Evolutionary conservation across 2,329 filamentous ascomycete genomes (phyloP).

Genomic region (Ophiosphaerella korrae): DNA sequence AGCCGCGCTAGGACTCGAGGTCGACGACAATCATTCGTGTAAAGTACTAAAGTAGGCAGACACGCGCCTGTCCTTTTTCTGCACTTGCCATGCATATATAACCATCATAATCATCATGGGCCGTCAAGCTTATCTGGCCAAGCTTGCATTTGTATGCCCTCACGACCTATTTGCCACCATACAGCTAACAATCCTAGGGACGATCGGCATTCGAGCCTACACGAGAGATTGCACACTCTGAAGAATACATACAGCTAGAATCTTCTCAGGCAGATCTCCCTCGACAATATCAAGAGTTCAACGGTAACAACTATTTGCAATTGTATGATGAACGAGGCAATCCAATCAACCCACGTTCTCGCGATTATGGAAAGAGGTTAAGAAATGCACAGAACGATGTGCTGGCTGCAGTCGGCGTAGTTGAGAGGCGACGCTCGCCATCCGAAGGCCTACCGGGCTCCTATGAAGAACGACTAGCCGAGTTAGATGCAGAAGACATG

Average conservation of each 20-base stretch:
- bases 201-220: slow-evolving; percentile 50
- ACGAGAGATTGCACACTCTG: slow-evolving; percentile 22
- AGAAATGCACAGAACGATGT: slow-evolving; percentile 56
- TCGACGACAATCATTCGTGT: neutral
- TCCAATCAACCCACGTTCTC: slow-evolving; percentile 50
- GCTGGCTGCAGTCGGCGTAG: slow-evolving; percentile 54
- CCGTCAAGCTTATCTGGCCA: slow-evolving; percentile 45
- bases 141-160: slow-evolving; percentile 44
- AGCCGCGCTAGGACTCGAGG: slow-evolving; percentile 8
- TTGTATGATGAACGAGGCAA: slow-evolving; percentile 53
- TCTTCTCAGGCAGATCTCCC: slow-evolving; percentile 32
- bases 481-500: slow-evolving; percentile 38
- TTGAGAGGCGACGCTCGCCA: slow-evolving; percentile 46
- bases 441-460: slow-evolving; percentile 33
- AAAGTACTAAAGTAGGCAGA: neutral
- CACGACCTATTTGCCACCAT: neutral
- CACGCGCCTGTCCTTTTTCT: neutral
- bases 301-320: slow-evolving; percentile 41
- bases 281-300: slow-evolving; percentile 25
- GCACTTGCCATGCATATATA: neutral
- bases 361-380: slow-evolving; percentile 47
- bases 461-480: slow-evolving; percentile 33
- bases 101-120: slow-evolving; percentile 37
- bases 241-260: slow-evolving; percentile 36
- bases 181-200: slow-evolving; percentile 39